Evolutionary conservation across 495 filamentous ascomycete genomes (phyloP).

Genomic region (Lepidopterella palustris): DNA sequence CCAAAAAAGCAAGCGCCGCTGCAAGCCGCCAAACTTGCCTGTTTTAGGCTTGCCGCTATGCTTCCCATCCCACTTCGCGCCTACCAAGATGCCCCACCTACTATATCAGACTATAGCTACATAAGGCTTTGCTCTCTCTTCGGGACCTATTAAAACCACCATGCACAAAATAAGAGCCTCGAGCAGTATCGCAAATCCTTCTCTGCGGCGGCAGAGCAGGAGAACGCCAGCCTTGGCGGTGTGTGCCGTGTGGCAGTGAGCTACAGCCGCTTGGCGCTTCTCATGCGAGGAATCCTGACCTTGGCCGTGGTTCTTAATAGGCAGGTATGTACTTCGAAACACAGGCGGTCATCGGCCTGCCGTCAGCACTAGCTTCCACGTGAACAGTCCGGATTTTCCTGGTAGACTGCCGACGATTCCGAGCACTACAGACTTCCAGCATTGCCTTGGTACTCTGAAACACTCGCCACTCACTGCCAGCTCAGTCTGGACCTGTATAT

Average conservation of each 20-base stretch:
- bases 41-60: background rate
- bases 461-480: too few species aligned
- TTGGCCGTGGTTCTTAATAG: too few species aligned
- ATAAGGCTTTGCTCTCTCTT: background rate
- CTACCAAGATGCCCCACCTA: background rate
- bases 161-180: background rate
- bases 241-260: background rate
- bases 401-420: too few species aligned
- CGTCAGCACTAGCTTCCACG: background rate
- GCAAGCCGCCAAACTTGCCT: background rate
- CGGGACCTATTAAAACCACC: background rate
- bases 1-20: background rate
- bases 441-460: too few species aligned
- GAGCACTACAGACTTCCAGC: background rate
- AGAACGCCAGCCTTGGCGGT: background rate
- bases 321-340: background rate
- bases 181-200: background rate
- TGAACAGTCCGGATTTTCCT: too few species aligned
- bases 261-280: background rate
- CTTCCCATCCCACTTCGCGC: constrained; percentile 2
- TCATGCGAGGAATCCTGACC: background rate
- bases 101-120: background rate
- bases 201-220: background rate
- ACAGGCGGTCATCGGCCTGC: background rate
- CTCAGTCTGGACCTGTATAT: too few species aligned